phyloP scores from a whole-genome alignment of 257 asterid species.

The Nyctanthes arbortristis region DNA sequence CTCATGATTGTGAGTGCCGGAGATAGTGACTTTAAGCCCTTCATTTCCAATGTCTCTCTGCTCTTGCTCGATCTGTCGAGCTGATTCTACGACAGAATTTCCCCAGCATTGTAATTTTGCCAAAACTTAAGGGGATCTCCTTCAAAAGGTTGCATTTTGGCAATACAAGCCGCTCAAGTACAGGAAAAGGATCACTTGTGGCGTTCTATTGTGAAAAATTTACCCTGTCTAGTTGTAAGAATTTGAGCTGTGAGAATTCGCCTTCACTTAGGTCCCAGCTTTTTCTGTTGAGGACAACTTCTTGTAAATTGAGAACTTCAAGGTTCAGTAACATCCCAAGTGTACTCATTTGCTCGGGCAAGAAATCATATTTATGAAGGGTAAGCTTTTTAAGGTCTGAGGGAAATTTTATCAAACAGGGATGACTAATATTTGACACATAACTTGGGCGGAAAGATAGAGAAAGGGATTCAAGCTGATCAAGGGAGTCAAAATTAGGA shows the following conservation, averaged over 20 bases:
- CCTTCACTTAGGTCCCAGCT: slow-evolving; percentile 22
- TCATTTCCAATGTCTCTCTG: slow-evolving; percentile 25
- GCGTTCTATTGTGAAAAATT: slow-evolving; percentile 11
- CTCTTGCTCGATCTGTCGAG: slow-evolving; percentile 13
- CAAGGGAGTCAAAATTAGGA: slow-evolving; percentile 16
- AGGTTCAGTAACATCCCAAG: slow-evolving; percentile 23
- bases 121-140: slow-evolving; percentile 18
- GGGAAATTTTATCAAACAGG: slow-evolving; percentile 5
- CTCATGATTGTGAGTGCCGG: no score
- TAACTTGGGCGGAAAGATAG: neutral
- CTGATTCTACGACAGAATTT: slow-evolving; percentile 2
- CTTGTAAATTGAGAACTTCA: slow-evolving; percentile 19
- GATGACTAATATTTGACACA: no score
- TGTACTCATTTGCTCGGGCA: slow-evolving; percentile 8
- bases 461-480: slow-evolving; percentile 15
- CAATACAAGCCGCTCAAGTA: slow-evolving; percentile 20
- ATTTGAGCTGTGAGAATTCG: slow-evolving; percentile 24
- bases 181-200: slow-evolving; percentile 15
- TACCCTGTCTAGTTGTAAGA: slow-evolving; percentile 13
- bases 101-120: slow-evolving; percentile 12
- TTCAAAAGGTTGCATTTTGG: neutral
- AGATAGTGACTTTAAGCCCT: slow-evolving; percentile 15
- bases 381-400: slow-evolving; percentile 17
- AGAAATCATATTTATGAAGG: neutral
- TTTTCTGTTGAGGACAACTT: neutral